Conservation (phyloP, 164 flowering plant genomes). For the Platanus orientalis region DNA sequence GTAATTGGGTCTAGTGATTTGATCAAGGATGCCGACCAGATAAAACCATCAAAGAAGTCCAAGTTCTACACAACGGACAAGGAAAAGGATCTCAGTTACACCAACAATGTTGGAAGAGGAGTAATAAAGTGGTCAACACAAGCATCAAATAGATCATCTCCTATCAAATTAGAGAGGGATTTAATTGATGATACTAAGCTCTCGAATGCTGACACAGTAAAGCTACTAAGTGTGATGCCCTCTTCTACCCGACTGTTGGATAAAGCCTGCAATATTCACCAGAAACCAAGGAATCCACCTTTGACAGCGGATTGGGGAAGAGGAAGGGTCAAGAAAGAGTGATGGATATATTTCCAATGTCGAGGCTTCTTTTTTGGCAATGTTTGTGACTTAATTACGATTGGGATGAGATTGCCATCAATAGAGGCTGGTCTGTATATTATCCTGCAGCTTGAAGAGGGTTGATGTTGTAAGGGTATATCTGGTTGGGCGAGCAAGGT, state of each 20-base stretch:
- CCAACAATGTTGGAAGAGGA: slow-evolving; percentile 29
- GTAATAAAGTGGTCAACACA: slow-evolving; percentile 43
- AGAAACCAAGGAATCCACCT: slow-evolving; percentile 39
- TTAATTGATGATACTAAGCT: slow-evolving; percentile 27
- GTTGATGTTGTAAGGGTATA: neutral
- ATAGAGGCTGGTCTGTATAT: slow-evolving; percentile 16
- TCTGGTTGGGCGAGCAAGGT: neutral
- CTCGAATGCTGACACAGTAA: slow-evolving; percentile 21
- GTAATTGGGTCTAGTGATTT: slow-evolving; percentile 8
- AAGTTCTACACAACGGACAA: slow-evolving; percentile 31
- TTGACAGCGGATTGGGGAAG: slow-evolving; percentile 40
- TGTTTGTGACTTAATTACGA: slow-evolving; percentile 1
- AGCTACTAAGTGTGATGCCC: slow-evolving; percentile 33
- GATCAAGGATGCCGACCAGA: slow-evolving; percentile 16
- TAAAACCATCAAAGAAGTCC: slow-evolving; percentile 42
- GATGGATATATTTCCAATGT: neutral
- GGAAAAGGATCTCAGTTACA: slow-evolving; percentile 23
- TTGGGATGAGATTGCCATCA: neutral
- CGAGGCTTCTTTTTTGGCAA: neutral
- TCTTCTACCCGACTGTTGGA: slow-evolving; percentile 34
- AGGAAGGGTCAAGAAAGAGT: slow-evolving; percentile 26
- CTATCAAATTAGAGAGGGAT: slow-evolving; percentile 37
- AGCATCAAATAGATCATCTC: slow-evolving; percentile 54
- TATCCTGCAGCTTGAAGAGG: slow-evolving; percentile 2
- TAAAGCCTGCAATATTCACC: slow-evolving; percentile 35